Conservation (phyloP, 2,329 filamentous ascomycete species). For the Aspergillus hortae region DNA sequence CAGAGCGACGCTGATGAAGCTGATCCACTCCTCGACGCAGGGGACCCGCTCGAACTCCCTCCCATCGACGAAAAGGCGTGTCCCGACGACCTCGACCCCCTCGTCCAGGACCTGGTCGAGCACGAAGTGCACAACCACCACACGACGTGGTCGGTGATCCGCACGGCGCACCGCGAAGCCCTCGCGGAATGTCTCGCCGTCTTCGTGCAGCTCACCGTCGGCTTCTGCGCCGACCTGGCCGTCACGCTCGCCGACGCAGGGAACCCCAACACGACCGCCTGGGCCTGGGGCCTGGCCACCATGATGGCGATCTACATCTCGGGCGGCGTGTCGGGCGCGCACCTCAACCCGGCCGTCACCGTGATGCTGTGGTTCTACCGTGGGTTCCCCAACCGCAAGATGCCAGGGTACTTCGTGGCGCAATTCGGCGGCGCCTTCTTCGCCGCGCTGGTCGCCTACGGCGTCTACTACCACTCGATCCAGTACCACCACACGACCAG, state of each 20-base stretch:
- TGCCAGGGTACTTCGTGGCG: constrained; percentile 49
- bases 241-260: constrained; percentile 38
- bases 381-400: constrained; percentile 52
- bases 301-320: constrained; percentile 51
- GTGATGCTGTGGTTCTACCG: constrained; percentile 48
- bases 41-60: constrained; percentile 12
- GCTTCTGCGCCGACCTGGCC: constrained; percentile 49
- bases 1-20: constrained; percentile 3
- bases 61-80: constrained; percentile 30
- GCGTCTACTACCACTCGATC: constrained; percentile 37
- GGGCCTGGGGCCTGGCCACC: constrained; percentile 53
- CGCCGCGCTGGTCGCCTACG: constrained; percentile 47
- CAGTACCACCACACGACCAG: constrained; percentile 31
- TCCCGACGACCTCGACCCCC: constrained; percentile 43
- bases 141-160: constrained; percentile 48
- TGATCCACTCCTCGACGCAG: not conserved
- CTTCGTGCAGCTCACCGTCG: constrained; percentile 40
- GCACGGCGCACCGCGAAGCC: constrained; percentile 51
- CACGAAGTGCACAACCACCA: constrained; percentile 50
- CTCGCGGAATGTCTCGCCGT: constrained; percentile 53
- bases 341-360: constrained; percentile 45
- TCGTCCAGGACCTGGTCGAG: constrained; percentile 42
- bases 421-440: constrained; percentile 53
- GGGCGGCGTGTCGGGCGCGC: constrained; percentile 47
- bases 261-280: constrained; percentile 44